Evolutionary conservation across 2,329 filamentous ascomycete genomes (phyloP), one percentile per base, ranked within the genome.

Genomic region (Pseudogymnoascus sp.): DNA sequence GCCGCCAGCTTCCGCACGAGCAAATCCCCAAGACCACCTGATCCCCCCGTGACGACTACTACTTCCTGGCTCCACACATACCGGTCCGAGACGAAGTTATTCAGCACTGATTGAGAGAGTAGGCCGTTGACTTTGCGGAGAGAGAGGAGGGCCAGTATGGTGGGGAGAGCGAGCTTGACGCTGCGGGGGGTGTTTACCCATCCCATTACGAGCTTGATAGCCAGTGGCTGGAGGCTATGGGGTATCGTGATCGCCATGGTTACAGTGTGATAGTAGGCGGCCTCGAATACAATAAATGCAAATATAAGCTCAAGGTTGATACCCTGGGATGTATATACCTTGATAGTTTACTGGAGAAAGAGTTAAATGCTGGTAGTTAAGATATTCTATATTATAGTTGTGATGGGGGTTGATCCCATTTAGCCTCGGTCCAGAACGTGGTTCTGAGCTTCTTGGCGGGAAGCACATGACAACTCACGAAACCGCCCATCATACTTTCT

Each of bases 1-100:
- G 84, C 82, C 1, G 84, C 85, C 23, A 93, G 79, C 59, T 87
- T 73, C 66, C 80, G 78, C 11, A 88, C 88, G 14, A 91, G 81
- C 42, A 81, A 75, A 34, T 81, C 83, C 5, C 90, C 89, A 68
- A 93, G 91, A 0, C 89, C 90, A 66, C 84, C 84, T 56, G 86
- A 84, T 5, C 89, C 90, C 5, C 90, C 90, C 0, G 89, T 91
- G n/a, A 93, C 80, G 40, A 92, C 77, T 2, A 89, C 86, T 43
- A 91, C 77, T 75, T 91, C 88, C 59, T 80, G 81, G 31, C 78
- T 78, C 85, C 88, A 90, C 18, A 84, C 79, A 72, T 87, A 88
- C 28, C 72, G 75, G 68, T 84, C 81, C n/a, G 69, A 70, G 9
- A 71, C 76, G 76, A 79, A 84, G 70, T 80, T 80, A 72, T 82